phyloP scores from a whole-genome alignment of 2,329 filamentous ascomycete species.

The Kalaharituber pfeilii region DNA sequence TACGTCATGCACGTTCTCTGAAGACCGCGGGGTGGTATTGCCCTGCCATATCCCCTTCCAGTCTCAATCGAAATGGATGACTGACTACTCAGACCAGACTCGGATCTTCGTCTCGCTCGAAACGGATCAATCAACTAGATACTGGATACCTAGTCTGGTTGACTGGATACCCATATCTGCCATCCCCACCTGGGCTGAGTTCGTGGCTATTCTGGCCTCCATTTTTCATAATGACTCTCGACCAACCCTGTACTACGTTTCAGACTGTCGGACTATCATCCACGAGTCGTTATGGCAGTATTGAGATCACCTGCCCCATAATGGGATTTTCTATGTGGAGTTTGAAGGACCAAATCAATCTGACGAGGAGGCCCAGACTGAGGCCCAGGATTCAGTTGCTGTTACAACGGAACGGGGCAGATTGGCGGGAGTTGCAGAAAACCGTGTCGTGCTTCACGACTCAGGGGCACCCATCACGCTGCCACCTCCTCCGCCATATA shows the following conservation, averaged over 20 bases:
- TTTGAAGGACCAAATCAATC: neutral
- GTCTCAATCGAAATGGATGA: neutral
- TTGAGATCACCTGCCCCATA: neutral
- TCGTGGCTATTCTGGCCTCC: neutral
- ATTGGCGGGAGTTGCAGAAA: neutral
- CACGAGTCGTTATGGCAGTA: neutral
- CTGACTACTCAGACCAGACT: neutral
- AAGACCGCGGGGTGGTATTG: neutral
- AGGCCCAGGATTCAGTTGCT: neutral
- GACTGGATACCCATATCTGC: neutral
- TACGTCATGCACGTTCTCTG: neutral
- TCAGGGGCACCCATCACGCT: neutral
- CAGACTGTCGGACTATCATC: neutral
- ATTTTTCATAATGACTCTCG: neutral
- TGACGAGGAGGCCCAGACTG: neutral
- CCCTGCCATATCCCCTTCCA: neutral
- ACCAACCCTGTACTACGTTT: neutral
- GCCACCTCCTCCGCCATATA: neutral
- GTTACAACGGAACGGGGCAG: neutral
- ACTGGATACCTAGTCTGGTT: conserved; percentile 1
- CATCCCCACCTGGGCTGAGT: neutral
- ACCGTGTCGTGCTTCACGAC: neutral
- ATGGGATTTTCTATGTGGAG: conserved; percentile 1
- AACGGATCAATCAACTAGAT: neutral
- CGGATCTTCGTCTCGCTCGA: neutral